Conservation (phyloP, 192 early-diverging fungal genomes). For the Dimargaris verticillata region DNA sequence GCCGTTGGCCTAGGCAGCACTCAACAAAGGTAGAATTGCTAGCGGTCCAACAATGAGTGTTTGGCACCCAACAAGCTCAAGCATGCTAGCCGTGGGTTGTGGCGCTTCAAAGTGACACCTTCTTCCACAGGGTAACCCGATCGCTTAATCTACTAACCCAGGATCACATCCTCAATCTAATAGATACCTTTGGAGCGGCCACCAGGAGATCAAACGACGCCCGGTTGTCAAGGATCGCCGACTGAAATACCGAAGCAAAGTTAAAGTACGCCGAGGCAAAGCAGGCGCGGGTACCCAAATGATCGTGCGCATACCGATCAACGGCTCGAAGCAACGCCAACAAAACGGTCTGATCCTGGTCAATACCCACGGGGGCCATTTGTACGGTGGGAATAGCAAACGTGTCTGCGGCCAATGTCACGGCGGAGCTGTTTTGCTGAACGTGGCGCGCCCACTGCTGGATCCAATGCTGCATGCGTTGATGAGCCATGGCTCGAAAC, state of each 20-base stretch:
- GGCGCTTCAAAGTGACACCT: no score
- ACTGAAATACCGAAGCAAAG: constrained; percentile 51
- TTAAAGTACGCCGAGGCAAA: constrained; percentile 93
- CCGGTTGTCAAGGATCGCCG: constrained; percentile 35
- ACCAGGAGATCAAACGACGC: constrained; percentile 57
- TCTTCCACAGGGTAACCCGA: no score
- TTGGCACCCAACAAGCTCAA: no score
- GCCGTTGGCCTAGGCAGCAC: constrained; percentile 60
- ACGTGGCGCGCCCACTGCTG: not conserved
- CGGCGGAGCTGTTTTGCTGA: not conserved
- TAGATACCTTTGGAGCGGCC: constrained; percentile 65
- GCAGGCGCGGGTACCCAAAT: constrained; percentile 12
- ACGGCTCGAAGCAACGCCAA: constrained; percentile 40
- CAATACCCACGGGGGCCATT: constrained; percentile 61
- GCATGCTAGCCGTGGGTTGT: no score
- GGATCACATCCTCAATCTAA: no score
- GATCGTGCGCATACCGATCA: constrained; percentile 17
- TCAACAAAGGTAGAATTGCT: no score
- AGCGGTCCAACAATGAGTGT: no score
- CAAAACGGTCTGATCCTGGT: constrained; percentile 60
- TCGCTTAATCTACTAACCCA: no score
- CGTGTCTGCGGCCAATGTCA: constrained; percentile 30
- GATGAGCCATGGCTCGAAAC: not conserved
- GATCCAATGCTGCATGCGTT: not conserved
- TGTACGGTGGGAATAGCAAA: constrained; percentile 69